Base-by-base conservation (phyloP, 2,329 filamentous ascomycete species). In the Alternaria ventricosa region DNA sequence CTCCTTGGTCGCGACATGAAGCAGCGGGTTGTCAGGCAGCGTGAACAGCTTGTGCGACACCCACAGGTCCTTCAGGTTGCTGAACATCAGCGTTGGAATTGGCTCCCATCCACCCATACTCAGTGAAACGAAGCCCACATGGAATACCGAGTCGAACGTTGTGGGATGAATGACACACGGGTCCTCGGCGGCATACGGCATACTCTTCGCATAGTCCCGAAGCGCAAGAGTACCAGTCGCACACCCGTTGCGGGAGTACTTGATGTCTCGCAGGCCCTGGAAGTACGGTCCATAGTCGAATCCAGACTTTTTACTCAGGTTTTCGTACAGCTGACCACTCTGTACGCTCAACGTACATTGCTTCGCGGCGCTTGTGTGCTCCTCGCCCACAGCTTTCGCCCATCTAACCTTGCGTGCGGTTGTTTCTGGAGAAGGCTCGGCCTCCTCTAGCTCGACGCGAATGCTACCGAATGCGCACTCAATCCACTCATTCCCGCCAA, bases 261-360 rank as follows among this genome's bases (percentile, higher is more conserved):
- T 28, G n/a, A 66, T 55, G 11, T 66, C 51, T 2, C 33, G n/a
- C 47, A 68, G 44, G 20, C 60, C 36, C 20, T 68, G 66, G 30
- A 68, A 68, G 12, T 43, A 49, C 2, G 66, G 66, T 1, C 66
- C 66, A 43, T 67, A 68, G 8, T 67, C 57, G 6, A 67, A 57
- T 1, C 60, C 64, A 6, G 49, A 50, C 13, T 54, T 57, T 1
- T 49, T 55, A 10, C 30, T 49, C 44, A 66, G 15, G 9, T 55
- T 59, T 5, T 64, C 54, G 28, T 68, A 68, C 55, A 68, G 33
- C 13, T 66, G 55, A 6, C 23, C 45, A 15, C 59, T 62, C 13
- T 62, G 54, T 13, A 62, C 54, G 46, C 55, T 62, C 46, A 57
- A 47, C 28, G 47, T 62, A 18, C 60, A 62, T 23, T 62, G 53